Conservation (phyloP, 148 eudicot species). For the Silene latifolia region DNA sequence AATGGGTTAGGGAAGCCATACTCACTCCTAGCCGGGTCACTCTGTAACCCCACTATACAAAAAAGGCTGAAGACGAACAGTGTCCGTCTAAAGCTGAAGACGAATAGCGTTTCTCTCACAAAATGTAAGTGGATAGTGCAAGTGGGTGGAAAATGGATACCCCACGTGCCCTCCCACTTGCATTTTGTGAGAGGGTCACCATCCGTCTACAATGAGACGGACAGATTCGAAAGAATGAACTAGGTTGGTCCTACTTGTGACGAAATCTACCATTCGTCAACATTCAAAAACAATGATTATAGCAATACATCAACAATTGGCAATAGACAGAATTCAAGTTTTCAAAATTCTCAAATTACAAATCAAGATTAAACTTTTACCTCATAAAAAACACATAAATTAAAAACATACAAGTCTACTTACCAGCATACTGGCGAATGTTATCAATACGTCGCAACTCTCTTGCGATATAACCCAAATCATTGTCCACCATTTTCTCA, state of each 20-base stretch:
- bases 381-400: not conserved
- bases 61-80: too few species aligned
- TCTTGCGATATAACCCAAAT: constrained; percentile 32
- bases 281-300: not conserved
- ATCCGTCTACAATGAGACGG: too few species aligned
- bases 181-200: too few species aligned
- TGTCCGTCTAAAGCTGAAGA: too few species aligned
- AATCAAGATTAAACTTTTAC: not conserved
- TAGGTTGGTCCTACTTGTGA: not conserved
- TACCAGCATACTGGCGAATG: constrained; percentile 43
- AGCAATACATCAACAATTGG: not conserved
- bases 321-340: too few species aligned
- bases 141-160: too few species aligned
- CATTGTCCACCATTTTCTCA: constrained; percentile 33
- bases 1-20: too few species aligned
- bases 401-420: constrained; percentile 6
- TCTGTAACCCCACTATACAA: too few species aligned
- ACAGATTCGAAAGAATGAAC: not conserved
- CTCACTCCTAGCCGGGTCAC: too few species aligned
- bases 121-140: too few species aligned
- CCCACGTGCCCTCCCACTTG: too few species aligned
- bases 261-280: not conserved
- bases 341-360: not conserved
- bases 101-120: too few species aligned
- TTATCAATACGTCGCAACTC: constrained; percentile 39